Evolutionary conservation across 441 rosid genomes (phyloP).

Genomic region (Gossypium schwendimanii): DNA sequence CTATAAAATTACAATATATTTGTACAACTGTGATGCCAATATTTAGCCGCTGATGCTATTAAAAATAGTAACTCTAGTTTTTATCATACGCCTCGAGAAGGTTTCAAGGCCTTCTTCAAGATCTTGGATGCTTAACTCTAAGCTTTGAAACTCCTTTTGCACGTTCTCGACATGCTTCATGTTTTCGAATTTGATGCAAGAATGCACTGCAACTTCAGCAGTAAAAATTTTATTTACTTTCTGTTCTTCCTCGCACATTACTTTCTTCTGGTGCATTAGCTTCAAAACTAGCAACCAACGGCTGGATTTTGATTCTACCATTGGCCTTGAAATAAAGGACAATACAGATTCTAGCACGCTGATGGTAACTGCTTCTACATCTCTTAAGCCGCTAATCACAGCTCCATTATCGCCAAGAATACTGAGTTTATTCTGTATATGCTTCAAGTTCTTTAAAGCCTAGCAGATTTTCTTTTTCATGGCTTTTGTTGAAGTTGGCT

Average conservation of each 20-base stretch:
- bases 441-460: conserved; percentile 20
- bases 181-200: background rate
- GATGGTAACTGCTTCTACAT: background rate
- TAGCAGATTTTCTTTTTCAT: conserved; percentile 25
- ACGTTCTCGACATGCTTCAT: background rate
- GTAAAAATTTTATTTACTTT: conserved; percentile 11
- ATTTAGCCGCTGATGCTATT: conserved; percentile 14
- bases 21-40: background rate
- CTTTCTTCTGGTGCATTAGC: conserved; percentile 10
- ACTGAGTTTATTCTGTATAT: conserved; percentile 9
- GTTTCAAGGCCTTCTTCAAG: conserved; percentile 14
- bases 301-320: background rate
- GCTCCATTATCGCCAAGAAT: background rate
- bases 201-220: background rate
- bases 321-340: background rate
- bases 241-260: conserved; percentile 3
- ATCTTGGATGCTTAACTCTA: conserved; percentile 13
- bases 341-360: background rate
- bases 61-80: conserved; percentile 20
- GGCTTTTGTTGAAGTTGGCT: background rate
- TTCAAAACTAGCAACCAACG: background rate
- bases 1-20: background rate
- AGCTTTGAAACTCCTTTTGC: background rate
- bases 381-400: background rate
- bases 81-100: conserved; percentile 20